A percentile compares a stretch with the other conserved stretches of the same genome.
phyloP scores from a whole-genome alignment of 805 yeast species.

The Metschnikowia borealis region DNA sequence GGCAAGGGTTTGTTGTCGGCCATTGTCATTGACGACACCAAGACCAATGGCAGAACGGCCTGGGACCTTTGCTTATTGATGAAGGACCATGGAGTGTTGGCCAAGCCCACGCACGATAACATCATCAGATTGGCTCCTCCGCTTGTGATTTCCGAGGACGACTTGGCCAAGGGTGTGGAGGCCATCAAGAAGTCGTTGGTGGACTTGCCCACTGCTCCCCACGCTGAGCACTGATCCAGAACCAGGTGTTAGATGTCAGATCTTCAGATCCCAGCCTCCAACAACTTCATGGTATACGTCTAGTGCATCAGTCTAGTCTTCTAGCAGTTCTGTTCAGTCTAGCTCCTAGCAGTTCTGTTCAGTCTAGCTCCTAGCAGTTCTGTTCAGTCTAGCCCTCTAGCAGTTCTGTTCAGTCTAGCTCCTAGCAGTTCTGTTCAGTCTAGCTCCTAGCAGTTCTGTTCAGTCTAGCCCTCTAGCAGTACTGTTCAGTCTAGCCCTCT shows the following conservation, averaged over 20 bases:
- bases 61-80: constrained; percentile 92
- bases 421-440: no score
- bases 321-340: no score
- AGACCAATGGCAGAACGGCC: constrained; percentile 85
- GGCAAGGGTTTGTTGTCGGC: constrained; percentile 89
- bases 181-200: constrained; percentile 60
- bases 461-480: no score
- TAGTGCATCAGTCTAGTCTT: no score
- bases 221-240: constrained; percentile 39
- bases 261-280: no score
- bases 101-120: constrained; percentile 95
- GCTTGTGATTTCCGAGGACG: constrained; percentile 83
- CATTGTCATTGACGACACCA: constrained; percentile 79
- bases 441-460: no score
- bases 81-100: constrained; percentile 85
- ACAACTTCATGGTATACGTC: neutral
- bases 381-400: no score
- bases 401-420: no score
- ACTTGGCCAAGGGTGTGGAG: constrained; percentile 74
- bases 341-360: no score
- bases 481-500: no score
- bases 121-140: constrained; percentile 97
- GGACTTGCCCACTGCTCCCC: constrained; percentile 51
- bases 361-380: no score
- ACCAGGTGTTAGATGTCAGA: no score